Evolutionary conservation across 768 basidiomycete genomes (phyloP), one percentile per base, ranked within the genome.

Genomic region (Heimioporus sp.): DNA sequence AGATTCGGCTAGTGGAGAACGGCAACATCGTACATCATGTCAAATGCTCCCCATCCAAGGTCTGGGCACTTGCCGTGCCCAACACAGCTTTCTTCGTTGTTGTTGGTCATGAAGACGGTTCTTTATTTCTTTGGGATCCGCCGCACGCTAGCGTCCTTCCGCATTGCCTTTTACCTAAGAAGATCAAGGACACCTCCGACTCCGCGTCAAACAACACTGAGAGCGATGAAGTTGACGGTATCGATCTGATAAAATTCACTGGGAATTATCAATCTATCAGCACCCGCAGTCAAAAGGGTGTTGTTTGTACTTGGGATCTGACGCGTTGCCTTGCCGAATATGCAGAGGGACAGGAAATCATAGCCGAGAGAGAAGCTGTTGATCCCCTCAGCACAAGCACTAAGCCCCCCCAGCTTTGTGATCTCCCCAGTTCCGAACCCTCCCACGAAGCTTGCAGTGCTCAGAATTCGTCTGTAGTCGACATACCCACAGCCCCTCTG

Each of bases 101-200:
- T 30, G 24, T 52, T n/a, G 62, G 58, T 13, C 41, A 49, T 9
- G 50, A 40, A 40, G 51, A 64, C 31, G 54, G 57, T 4, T 57
- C 62, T 38, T 17, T 55, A 3, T 56, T 53, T 36, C 16, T 61
- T 16, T 64, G 61, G 61, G 52, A 56, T 43, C 59, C 57, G 12
- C 40, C 52, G 13, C 35, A 32, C 17, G 5, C 21, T n/a, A 2
- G 51, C n/a, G 12, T 43, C 31, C 10, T 15, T 7, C 51, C 59
- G 13, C 59, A 54, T 30, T 48, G 46, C 12, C 45, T 54, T n/a
- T 46, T 30, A 1, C 41, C 60, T 28, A n/a, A 36, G 19, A 35
- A 16, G 17, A 24, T 43, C 19, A 31, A 32, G 36, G 45, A 48
- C 24, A 28, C 24, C 24, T 28, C 24, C 24, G 24, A 28, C 24